phyloP scores from a whole-genome alignment of 345 rosid species.

The Garcia nutans region DNA sequence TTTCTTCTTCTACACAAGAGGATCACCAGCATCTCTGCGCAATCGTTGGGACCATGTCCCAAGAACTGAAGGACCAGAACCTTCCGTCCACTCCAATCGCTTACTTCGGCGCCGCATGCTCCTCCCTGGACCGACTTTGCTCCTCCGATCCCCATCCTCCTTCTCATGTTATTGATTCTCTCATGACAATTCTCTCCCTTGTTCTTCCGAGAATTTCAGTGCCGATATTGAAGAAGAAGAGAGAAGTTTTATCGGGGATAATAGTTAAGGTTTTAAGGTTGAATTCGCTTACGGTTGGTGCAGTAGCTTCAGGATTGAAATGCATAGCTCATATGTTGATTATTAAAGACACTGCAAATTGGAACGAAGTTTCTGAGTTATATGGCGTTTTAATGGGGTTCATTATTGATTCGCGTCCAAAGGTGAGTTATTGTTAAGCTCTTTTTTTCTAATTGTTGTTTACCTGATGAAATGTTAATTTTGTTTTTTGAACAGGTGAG shows the following conservation, averaged over 20 bases:
- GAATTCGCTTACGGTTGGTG: conserved; percentile 41
- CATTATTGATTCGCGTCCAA: conserved; percentile 52
- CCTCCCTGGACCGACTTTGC: conserved; percentile 60
- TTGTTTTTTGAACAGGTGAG: conserved; percentile 54
- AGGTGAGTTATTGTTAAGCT: conserved; percentile 40
- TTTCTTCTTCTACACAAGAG: conserved; percentile 47
- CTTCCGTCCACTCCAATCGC: conserved; percentile 60
- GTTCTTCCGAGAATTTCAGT: conserved; percentile 51
- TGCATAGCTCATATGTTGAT: conserved; percentile 55
- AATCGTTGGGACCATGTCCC: conserved; percentile 65
- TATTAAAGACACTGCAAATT: conserved; percentile 42
- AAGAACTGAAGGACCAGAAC: conserved; percentile 65
- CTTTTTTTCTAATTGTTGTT: background rate
- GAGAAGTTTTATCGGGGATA: conserved; percentile 48
- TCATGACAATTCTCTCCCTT: conserved; percentile 55
- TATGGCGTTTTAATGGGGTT: conserved; percentile 44
- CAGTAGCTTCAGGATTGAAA: conserved; percentile 55
- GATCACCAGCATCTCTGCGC: conserved; percentile 66
- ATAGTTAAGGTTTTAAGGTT: conserved; percentile 44
- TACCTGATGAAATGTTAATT: background rate
- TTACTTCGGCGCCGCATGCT: conserved; percentile 64
- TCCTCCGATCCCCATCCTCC: conserved; percentile 37
- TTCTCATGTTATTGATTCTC: conserved; percentile 48
- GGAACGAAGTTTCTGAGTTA: conserved; percentile 48
- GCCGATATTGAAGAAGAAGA: conserved; percentile 48